Evolutionary conservation across 495 filamentous ascomycete species (phyloP).

Genomic region (Barbatosphaeria neglecta): DNA sequence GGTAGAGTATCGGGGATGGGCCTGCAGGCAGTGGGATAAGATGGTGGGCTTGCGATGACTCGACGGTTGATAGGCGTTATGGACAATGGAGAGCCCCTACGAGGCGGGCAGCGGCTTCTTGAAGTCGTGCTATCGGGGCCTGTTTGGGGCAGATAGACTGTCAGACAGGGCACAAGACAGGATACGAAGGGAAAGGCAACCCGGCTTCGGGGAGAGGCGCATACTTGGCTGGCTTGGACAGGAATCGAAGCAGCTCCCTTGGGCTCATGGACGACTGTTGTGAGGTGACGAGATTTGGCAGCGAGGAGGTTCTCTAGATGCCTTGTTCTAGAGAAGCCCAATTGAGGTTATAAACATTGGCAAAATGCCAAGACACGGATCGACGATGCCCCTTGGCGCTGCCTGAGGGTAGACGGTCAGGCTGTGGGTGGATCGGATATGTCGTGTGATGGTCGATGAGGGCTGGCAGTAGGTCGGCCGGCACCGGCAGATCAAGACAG

Average conservation of each 20-base stretch:
- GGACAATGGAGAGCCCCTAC: too few relatives aligned
- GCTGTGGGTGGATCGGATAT: not conserved
- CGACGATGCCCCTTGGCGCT: too few relatives aligned
- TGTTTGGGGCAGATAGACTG: constrained; percentile 21
- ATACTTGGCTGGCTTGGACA: constrained; percentile 93
- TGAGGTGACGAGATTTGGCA: not conserved
- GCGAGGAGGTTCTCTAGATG: too few relatives aligned
- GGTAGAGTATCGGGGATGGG: constrained; percentile 56
- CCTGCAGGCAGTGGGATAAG: constrained; percentile 4
- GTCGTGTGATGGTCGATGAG: not conserved
- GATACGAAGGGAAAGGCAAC: not conserved
- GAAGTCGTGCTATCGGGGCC: constrained; percentile 79
- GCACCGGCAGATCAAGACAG: not conserved
- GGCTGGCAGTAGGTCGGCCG: not conserved
- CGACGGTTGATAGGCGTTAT: not conserved
- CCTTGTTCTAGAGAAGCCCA: too few relatives aligned
- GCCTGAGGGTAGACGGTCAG: too few relatives aligned
- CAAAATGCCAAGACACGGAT: not conserved
- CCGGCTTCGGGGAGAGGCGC: constrained; percentile 15
- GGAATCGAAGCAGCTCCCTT: constrained; percentile 84
- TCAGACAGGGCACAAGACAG: not conserved
- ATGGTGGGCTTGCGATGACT: constrained; percentile 1
- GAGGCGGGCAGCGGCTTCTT: too few relatives aligned
- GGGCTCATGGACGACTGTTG: constrained; percentile 61
- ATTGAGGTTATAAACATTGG: too few relatives aligned